These are phyloP conservation scores for Pseudogymnoascus sp. DNA, from an alignment of 2,329 filamentous ascomycete genomes.

Conservation along the genomic window DNA sequence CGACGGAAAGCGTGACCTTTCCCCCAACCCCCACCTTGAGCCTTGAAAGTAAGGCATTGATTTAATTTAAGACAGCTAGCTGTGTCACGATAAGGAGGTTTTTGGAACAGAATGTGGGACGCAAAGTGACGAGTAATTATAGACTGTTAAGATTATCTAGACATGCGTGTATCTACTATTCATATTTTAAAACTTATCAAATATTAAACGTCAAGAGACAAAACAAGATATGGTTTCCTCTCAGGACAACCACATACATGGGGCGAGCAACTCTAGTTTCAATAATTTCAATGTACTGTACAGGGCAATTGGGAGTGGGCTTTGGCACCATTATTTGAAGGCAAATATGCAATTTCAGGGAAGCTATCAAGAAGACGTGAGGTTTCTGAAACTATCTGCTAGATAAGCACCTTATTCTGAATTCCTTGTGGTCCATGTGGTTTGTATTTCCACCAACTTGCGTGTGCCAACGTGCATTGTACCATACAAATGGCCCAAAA, in stretches of 20 bases:
- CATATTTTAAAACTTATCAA: neutral
- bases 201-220: neutral
- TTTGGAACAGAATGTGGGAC: neutral
- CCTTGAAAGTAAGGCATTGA: neutral
- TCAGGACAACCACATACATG: neutral
- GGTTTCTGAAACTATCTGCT: neutral
- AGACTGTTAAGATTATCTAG: neutral
- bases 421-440: neutral
- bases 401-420: constrained; percentile 5
- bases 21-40: neutral
- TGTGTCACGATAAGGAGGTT: neutral
- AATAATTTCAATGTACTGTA: neutral
- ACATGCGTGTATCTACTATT: neutral
- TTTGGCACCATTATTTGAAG: neutral
- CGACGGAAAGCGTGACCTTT: neutral
- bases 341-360: neutral
- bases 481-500: constrained; percentile 5
- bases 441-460: neutral
- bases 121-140: neutral
- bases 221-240: neutral
- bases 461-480: constrained; percentile 6
- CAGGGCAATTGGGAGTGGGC: neutral
- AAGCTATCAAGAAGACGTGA: neutral
- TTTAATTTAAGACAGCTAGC: neutral
- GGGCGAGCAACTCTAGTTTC: neutral